Base-by-base conservation (phyloP, 163 green algal genomes). In the Scenedesmus sp. region DNA sequence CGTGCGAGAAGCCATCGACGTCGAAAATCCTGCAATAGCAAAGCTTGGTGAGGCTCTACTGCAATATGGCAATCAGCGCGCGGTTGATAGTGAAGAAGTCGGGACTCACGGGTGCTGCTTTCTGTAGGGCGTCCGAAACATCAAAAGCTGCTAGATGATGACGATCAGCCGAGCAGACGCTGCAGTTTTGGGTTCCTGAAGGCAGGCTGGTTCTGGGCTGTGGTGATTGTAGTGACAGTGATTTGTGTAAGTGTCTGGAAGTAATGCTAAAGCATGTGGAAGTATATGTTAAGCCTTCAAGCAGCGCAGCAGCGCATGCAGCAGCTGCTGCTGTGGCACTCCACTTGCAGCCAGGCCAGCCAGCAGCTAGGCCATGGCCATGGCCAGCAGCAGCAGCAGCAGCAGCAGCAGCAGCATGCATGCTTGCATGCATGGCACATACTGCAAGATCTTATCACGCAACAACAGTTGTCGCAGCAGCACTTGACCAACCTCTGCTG, bases 191-290 rank as follows among this genome's bases (percentile, higher is more conserved):
- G 59, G 6, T 81, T 91, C 73, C n/a, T 83, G 57, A 66, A 62
- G 67, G 10, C 54, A 87, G 88, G 88, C 66, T 91, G 88, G 88
- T 91, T 91, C 54, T 91, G 88, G 88, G 88, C 88, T 26, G 77
- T 34, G 13, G n/a, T 87, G 7, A 81, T 91, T 9, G 56, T 55
- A 46, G 64, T 87, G 13, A 79, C 82, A 7, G 82, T 57, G 23
- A 84, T 91, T 6, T 91, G 88, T 84, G 88, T 91, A 26, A 90
- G 85, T 85, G 46, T 34, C 23, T 52, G 54, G 26, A 26, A 73
- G 16, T 55, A n/a, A 57, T n/a, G 56, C 20, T 87, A 2, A 13
- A 59, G 46, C 46, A 85, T 5, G 15, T 26, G 16, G 34, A 46
- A 46, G 34, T 46, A 46, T 46, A 76, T 4, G 16, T 26, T 9